Conservation (phyloP, 345 rosid genomes). For the Theobroma cacao region DNA sequence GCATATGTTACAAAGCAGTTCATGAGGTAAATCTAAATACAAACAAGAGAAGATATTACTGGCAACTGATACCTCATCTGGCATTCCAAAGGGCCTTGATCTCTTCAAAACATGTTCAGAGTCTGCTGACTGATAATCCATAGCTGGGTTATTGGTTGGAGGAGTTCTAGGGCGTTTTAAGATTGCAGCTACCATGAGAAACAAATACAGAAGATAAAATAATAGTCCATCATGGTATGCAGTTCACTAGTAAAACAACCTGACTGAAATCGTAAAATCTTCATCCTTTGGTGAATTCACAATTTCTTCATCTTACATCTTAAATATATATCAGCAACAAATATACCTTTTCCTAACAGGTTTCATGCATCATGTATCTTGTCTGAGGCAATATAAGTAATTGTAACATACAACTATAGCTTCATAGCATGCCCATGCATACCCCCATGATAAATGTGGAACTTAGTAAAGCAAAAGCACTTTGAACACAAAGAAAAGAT, state of each 20-base stretch:
- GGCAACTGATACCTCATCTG: conserved; percentile 57
- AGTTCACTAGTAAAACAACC: neutral
- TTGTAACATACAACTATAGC: neutral
- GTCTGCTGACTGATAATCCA: conserved; percentile 82
- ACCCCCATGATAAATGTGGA: neutral
- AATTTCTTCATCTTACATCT: neutral
- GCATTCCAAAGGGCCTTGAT: conserved; percentile 61
- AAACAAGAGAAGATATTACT: conserved; percentile 4
- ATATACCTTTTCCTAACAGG: conserved; percentile 5
- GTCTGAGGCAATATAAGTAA: neutral
- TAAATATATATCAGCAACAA: neutral
- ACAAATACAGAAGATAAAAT: neutral
- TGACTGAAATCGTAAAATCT: neutral
- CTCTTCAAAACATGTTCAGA: conserved; percentile 74
- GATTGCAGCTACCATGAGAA: conserved; percentile 40
- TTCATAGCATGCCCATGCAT: neutral
- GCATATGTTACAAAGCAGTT: neutral
- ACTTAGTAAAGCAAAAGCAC: neutral
- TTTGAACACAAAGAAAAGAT: conserved; percentile 8
- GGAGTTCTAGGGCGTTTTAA: conserved; percentile 77
- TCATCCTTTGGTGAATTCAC: neutral
- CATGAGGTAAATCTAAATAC: neutral
- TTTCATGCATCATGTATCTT: neutral
- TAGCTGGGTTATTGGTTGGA: conserved; percentile 45
- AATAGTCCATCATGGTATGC: neutral